Evolutionary conservation across 2,329 filamentous ascomycete species (phyloP).

Genomic region (Dactylonectria estremocensis): DNA sequence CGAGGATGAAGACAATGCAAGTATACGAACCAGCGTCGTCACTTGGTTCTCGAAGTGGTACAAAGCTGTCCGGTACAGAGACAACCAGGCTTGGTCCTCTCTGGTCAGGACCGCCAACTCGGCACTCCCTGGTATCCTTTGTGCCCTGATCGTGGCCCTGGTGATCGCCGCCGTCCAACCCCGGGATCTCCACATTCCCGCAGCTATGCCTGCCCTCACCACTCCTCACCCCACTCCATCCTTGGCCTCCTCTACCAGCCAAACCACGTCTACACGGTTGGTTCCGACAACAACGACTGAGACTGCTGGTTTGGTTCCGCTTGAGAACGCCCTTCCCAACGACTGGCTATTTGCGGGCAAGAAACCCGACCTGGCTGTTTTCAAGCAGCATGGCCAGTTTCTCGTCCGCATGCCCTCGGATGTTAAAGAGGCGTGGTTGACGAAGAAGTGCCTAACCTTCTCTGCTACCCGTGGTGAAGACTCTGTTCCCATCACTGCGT

Average conservation of each 20-base stretch:
- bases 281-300: slow-evolving; percentile 36
- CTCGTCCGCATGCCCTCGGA: slow-evolving; percentile 67
- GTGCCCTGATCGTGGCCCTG: slow-evolving; percentile 42
- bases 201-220: slow-evolving; percentile 44
- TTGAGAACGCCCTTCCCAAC: slow-evolving; percentile 49
- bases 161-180: slow-evolving; percentile 49
- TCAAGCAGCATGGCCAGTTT: slow-evolving; percentile 63
- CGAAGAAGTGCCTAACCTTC: slow-evolving; percentile 70
- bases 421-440: slow-evolving; percentile 69
- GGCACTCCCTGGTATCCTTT: slow-evolving; percentile 45
- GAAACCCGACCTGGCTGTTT: slow-evolving; percentile 51
- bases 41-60: slow-evolving; percentile 35
- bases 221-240: slow-evolving; percentile 41
- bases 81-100: slow-evolving; percentile 29
- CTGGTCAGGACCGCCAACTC: slow-evolving; percentile 37
- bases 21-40: slow-evolving; percentile 24
- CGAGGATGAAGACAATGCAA: slow-evolving; percentile 28
- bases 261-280: slow-evolving; percentile 35
- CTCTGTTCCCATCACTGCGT: slow-evolving; percentile 65
- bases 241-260: slow-evolving; percentile 36
- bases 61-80: neutral
- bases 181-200: slow-evolving; percentile 45
- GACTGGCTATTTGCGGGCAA: slow-evolving; percentile 55
- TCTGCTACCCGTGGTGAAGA: slow-evolving; percentile 66
- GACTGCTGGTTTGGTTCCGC: slow-evolving; percentile 48